A percentile compares a stretch with the other conserved stretches of the same genome.
These are phyloP conservation scores for Coemansia sp. DNA, from an alignment of 192 early-diverging fungal genomes.

Conservation along the genomic window DNA sequence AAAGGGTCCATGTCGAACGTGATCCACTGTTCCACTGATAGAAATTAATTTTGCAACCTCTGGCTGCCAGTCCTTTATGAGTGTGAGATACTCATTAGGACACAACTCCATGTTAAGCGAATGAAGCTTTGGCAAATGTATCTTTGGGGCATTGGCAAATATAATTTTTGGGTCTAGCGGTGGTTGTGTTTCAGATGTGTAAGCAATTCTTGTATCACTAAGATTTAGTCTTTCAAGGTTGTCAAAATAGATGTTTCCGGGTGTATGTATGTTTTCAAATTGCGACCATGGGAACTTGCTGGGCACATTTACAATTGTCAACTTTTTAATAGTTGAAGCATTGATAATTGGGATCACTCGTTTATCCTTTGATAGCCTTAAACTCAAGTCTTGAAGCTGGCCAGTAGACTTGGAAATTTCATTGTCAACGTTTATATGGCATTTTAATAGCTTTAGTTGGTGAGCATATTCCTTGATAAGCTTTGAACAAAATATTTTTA, in stretches of 20 bases:
- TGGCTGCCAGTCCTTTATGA: neutral
- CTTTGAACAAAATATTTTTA: neutral
- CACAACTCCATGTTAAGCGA: neutral
- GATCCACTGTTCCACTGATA: neutral
- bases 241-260: neutral
- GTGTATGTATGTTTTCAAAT: neutral
- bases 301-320: neutral
- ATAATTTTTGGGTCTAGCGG: neutral
- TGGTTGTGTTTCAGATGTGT: conserved; percentile 2
- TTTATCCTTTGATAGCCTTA: neutral
- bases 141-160: conserved; percentile 7
- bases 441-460: neutral
- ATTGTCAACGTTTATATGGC: neutral
- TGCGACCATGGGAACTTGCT: neutral
- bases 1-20: neutral
- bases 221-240: neutral
- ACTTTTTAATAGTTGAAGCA: neutral
- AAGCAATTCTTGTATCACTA: neutral
- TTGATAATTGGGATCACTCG: neutral
- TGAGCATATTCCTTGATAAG: neutral
- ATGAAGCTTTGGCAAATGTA: neutral
- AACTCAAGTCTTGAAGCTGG: neutral
- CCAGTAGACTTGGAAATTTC: neutral
- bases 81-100: neutral
- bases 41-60: neutral